Percentiles rank a stretch among this genome's conserved stretches.
Evolutionary conservation across 176 grass and related monocot genomes (phyloP).

Genomic region (Cymbopogon citratus): DNA sequence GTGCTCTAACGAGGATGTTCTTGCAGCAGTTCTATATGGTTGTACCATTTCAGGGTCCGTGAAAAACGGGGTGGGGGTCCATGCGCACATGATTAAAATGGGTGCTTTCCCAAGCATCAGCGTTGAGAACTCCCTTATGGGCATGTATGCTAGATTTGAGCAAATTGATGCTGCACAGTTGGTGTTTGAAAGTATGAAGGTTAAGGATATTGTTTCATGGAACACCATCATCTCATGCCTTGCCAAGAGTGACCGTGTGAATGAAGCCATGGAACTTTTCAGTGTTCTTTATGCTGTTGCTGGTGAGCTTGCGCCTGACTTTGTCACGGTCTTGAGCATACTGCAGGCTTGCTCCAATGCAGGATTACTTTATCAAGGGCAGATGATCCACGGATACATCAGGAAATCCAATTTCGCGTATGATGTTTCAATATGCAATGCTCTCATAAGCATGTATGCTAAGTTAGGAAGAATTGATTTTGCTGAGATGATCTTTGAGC

Average conservation of each 20-base stretch:
- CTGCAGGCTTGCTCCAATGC: slow-evolving; percentile 49
- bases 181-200: slow-evolving; percentile 46
- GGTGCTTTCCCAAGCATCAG: slow-evolving; percentile 40
- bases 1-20: slow-evolving; percentile 42
- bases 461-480: slow-evolving; percentile 53
- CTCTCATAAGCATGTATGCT: slow-evolving; percentile 62
- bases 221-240: slow-evolving; percentile 64
- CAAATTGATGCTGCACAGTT: slow-evolving; percentile 23
- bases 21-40: slow-evolving; percentile 37
- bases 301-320: slow-evolving; percentile 25
- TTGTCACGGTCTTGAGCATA: slow-evolving; percentile 48
- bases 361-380: slow-evolving; percentile 40
- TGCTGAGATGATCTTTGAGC: slow-evolving; percentile 39
- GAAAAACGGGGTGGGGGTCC: slow-evolving; percentile 42
- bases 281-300: slow-evolving; percentile 24
- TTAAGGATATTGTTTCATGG: slow-evolving; percentile 60
- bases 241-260: slow-evolving; percentile 43
- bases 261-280: slow-evolving; percentile 50
- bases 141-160: slow-evolving; percentile 52
- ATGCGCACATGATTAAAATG: slow-evolving; percentile 39
- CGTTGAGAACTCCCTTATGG: slow-evolving; percentile 58
- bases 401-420: slow-evolving; percentile 35
- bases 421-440: slow-evolving; percentile 52
- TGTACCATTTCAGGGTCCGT: slow-evolving; percentile 34
- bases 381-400: slow-evolving; percentile 49